Evolutionary conservation across 768 basidiomycete species (phyloP).

Genomic region (Mycena vulgaris): DNA sequence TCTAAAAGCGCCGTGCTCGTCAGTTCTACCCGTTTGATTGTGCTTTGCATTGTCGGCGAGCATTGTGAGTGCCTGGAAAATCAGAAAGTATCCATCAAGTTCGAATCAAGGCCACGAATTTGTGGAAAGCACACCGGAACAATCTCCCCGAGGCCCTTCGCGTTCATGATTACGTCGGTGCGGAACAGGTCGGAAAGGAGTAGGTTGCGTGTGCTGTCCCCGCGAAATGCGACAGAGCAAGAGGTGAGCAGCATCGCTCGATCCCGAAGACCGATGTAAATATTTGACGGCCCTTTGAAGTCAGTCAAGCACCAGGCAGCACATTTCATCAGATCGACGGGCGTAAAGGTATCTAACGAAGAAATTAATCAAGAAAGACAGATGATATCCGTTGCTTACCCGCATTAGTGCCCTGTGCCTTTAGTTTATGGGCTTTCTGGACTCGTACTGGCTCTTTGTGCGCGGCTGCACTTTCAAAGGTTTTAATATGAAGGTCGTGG

Average conservation of each 20-base stretch:
- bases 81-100: too few species aligned
- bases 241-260: slow-evolving; percentile 42
- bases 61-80: slow-evolving; percentile 43
- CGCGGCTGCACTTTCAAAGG: neutral
- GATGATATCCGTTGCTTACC: neutral
- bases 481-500: slow-evolving; percentile 1
- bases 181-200: slow-evolving; percentile 41
- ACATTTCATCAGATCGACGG: slow-evolving; percentile 11
- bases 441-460: slow-evolving; percentile 21
- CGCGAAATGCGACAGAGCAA: slow-evolving; percentile 42
- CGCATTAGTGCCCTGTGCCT: slow-evolving; percentile 13
- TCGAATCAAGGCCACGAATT: too few species aligned
- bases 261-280: slow-evolving; percentile 33
- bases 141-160: slow-evolving; percentile 2
- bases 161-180: slow-evolving; percentile 24
- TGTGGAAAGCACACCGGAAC: neutral
- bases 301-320: slow-evolving; percentile 14
- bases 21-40: slow-evolving; percentile 48
- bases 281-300: slow-evolving; percentile 11
- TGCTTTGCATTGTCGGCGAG: slow-evolving; percentile 50
- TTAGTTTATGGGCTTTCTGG: slow-evolving; percentile 16
- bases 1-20: slow-evolving; percentile 49
- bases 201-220: slow-evolving; percentile 37
- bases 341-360: slow-evolving; percentile 10
- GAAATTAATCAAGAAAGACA: neutral